Base-by-base conservation (phyloP, 2,329 filamentous ascomycete species). In the Aspergillus ibericus region DNA sequence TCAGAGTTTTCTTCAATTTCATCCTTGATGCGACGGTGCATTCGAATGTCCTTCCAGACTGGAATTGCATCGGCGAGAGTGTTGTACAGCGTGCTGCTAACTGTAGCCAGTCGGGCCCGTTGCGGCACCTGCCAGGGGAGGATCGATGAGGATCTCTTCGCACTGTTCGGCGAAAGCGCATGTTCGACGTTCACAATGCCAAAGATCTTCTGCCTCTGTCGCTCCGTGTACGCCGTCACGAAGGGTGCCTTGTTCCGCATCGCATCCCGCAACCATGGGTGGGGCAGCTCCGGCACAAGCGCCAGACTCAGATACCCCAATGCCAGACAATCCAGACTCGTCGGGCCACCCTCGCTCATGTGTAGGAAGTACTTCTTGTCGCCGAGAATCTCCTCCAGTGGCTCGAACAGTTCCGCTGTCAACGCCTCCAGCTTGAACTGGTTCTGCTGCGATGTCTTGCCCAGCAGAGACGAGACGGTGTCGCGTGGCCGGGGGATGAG, bases 251-350 rank as follows among this genome's bases (percentile, higher is more conserved):
- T 83, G 20, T 72, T 74, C 55, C 77, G 72, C 68, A 90, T 80
- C 0, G 82, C 81, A 52, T 85, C 81, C 58, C 79, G 77, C 5
- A 90, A 75, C 87, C 87, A 91, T 16, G 82, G 73, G 55, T 87
- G 83, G 15, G 86, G 85, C 20, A 90, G 71, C 8, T 82, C 75
- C 0, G 87, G 83, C 22, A 83, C 80, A 1, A 89, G 79, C 79
- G 95, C 89, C 51, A 97, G 77, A 1, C 86, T 83, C 35, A 98
- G 78, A 72, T 96, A 96, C 10, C 88, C 95, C 67, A 91, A 85
- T 0, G 86, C 88, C 48, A 97, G 74, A 70, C 91, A 96, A 74
- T 97, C 93, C 22, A 96, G 76, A 55, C 83, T 85, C 2, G 85
- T 85, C 0, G 85, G 81, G n/a, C 77, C 68, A 1, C 77, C 71